Evolutionary conservation across 768 basidiomycete species (phyloP), one percentile per base, ranked within the genome.

Genomic region (Terana coerulea): DNA sequence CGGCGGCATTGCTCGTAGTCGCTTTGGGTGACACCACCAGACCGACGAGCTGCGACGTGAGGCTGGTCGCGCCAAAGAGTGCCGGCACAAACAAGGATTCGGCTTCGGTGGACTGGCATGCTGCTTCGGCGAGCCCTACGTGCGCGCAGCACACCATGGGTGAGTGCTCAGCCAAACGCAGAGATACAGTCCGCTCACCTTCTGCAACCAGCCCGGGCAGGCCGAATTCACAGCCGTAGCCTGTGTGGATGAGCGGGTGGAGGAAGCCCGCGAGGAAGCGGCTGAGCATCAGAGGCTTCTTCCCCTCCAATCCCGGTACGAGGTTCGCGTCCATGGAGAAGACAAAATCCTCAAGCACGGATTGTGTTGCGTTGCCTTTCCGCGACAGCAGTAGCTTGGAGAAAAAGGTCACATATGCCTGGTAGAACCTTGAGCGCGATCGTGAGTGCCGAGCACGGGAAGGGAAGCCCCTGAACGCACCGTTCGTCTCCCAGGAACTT

Each of bases 201-300:
- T 88, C 85, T 1, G 78, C 79, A 1, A 79, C 64, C 40, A 85
- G 63, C 0, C 84, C 86, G 6, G 78, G 74, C 19, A 83, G 51
- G 12, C 74, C 72, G 52, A 86, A 86, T 61, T 88, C 86, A 4
- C 75, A 63, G 3, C 83, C 85, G 64, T 79, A 78, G 12, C 82
- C 85, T 2, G 68, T 56, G 57, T 87, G 82, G 39, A 88, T 86
- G 33, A 86, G 51, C 0, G 86, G 80, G 58, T 89, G 86, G 3
- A 88, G 24, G 8, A 84, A 59, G 3, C 81, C 83, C 1, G 72
- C 72, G 15, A 83, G 33, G 55, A 83, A 74, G 8, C 84, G 75
- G 36, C 71, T 74, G n/a, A 87, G 59, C 82, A 88, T 83, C 53
- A 74, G 65, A 0, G 80, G 80, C 26, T 61, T 59, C 19, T 50